phyloP scores from a whole-genome alignment of 106 monocot species.

The Xerophyta viscosa region DNA sequence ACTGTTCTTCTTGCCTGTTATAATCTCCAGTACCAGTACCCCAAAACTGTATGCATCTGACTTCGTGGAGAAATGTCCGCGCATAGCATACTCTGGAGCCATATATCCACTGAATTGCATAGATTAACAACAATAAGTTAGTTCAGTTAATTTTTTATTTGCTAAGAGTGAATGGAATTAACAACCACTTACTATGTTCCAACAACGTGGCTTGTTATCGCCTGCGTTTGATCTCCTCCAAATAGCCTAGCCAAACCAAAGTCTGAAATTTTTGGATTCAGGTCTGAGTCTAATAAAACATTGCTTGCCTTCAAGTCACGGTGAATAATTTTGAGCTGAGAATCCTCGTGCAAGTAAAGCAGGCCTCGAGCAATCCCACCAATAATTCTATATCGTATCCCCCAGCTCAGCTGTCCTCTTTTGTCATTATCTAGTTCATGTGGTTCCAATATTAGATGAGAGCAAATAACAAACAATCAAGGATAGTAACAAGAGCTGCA shows the following conservation, averaged over 20 bases:
- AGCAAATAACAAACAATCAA: background rate
- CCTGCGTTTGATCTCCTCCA: background rate
- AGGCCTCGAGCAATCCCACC: slow-evolving; percentile 10
- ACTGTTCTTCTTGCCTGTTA: slow-evolving; percentile 10
- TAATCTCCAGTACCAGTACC: slow-evolving; percentile 8
- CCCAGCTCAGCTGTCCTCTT: slow-evolving; percentile 4
- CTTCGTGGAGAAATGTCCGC: slow-evolving; percentile 4
- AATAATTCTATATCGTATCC: slow-evolving; percentile 6
- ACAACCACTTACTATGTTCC: slow-evolving; percentile 16
- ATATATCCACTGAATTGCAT: slow-evolving; percentile 11
- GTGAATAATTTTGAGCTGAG: slow-evolving; percentile 4
- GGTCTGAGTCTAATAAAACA: slow-evolving; percentile 7
- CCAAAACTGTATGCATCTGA: slow-evolving; percentile 11
- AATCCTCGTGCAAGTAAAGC: slow-evolving; percentile 11
- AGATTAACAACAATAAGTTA: too few relatives aligned
- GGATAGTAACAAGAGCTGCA: too few relatives aligned
- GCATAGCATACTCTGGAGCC: slow-evolving; percentile 12
- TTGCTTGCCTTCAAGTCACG: slow-evolving; percentile 12
- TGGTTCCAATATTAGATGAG: background rate
- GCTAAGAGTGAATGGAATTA: too few relatives aligned
- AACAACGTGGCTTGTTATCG: slow-evolving; percentile 1
- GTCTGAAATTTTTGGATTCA: slow-evolving; percentile 16
- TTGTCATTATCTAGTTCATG: slow-evolving; percentile 4
- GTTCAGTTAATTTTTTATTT: too few relatives aligned
- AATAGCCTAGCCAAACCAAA: slow-evolving; percentile 14